Evolutionary conservation across 192 early-diverging fungal species (phyloP).

Genomic region (Coemansia sp.): DNA sequence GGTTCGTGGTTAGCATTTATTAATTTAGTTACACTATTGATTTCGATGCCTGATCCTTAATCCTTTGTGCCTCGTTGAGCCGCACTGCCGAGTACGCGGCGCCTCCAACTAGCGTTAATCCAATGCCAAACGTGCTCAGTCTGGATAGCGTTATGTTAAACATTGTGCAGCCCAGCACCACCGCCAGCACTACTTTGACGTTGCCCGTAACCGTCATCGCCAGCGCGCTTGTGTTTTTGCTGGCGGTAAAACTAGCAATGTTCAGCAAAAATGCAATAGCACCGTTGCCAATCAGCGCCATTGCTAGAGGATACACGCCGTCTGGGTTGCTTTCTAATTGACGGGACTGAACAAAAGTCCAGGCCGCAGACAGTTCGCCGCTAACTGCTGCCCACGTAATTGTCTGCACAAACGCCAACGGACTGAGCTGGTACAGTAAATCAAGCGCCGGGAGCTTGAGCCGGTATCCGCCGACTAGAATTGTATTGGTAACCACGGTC

Average conservation of each 20-base stretch:
- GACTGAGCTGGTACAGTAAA: constrained; percentile 76
- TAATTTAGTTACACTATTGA: background rate
- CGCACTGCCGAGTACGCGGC: constrained; percentile 26
- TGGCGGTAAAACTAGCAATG: constrained; percentile 83
- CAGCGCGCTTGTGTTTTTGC: constrained; percentile 80
- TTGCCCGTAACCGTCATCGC: constrained; percentile 55
- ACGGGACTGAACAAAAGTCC: background rate
- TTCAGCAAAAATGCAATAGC: constrained; percentile 84
- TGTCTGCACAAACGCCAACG: constrained; percentile 73
- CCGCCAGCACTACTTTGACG: constrained; percentile 59
- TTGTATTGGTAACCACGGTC: constrained; percentile 78
- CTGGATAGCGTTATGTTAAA: constrained; percentile 34
- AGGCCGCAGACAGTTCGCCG: constrained; percentile 60
- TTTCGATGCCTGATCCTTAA: background rate
- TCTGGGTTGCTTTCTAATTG: background rate
- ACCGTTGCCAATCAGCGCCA: constrained; percentile 73
- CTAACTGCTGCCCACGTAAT: constrained; percentile 60
- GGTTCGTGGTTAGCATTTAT: background rate
- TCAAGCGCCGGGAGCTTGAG: constrained; percentile 81
- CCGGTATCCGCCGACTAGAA: constrained; percentile 65
- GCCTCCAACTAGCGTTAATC: constrained; percentile 38
- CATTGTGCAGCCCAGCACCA: constrained; percentile 39
- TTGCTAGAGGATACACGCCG: constrained; percentile 1
- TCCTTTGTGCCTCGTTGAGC: constrained; percentile 5
- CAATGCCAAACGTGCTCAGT: constrained; percentile 36